Conservation (phyloP, 2,329 filamentous ascomycete species). For the Trichoderma lentiforme region DNA sequence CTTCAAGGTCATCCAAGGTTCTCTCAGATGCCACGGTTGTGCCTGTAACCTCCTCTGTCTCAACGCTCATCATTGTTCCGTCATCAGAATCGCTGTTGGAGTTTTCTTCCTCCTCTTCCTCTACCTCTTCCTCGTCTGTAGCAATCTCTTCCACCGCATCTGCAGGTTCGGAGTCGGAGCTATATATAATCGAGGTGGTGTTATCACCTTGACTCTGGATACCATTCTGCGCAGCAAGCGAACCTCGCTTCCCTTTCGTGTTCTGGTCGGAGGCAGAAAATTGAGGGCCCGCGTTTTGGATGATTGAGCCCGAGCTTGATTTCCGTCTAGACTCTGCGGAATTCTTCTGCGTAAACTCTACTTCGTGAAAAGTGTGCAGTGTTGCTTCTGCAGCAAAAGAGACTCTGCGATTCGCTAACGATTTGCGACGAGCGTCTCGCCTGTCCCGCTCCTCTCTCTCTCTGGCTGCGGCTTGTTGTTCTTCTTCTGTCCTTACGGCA, state of each 20-base stretch:
- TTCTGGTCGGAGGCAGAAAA: constrained; percentile 63
- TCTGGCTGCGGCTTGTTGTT: constrained; percentile 65
- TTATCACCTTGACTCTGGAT: constrained; percentile 66
- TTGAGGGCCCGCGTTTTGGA: constrained; percentile 54
- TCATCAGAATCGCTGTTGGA: constrained; percentile 63
- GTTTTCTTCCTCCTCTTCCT: constrained; percentile 40
- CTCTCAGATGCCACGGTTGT: constrained; percentile 62
- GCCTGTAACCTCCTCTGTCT: constrained; percentile 72
- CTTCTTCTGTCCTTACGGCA: constrained; percentile 65
- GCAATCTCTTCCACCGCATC: constrained; percentile 55
- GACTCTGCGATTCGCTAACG: constrained; percentile 85
- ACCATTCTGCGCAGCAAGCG: constrained; percentile 44
- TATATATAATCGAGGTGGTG: constrained; percentile 76
- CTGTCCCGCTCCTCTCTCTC: constrained; percentile 71
- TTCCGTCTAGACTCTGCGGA: constrained; percentile 73
- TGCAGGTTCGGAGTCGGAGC: constrained; percentile 59
- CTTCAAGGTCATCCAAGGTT: constrained; percentile 53
- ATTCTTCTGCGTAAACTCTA: constrained; percentile 74
- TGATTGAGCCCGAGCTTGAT: constrained; percentile 59
- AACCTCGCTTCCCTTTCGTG: constrained; percentile 60
- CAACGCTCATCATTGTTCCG: constrained; percentile 78
- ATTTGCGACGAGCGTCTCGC: constrained; percentile 86
- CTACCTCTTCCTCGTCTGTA: constrained; percentile 47
- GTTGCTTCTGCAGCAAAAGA: constrained; percentile 98
- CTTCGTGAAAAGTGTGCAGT: constrained; percentile 92